Percentiles rank a stretch among this genome's conserved stretches.
Conservation (phyloP, 306 rosid species). For the Acacia crassicarpa region DNA sequence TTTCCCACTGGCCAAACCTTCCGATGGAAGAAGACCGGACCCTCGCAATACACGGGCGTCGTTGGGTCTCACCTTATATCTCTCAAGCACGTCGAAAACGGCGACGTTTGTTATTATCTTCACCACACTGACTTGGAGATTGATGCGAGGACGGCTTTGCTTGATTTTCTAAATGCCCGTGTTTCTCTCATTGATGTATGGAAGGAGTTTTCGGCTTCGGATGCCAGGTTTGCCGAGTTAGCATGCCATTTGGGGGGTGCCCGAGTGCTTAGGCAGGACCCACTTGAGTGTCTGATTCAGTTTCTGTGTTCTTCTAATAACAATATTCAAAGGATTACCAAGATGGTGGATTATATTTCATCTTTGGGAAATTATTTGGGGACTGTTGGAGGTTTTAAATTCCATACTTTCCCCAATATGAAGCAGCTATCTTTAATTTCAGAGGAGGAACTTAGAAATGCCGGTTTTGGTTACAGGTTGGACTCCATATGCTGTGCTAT, state of each 20-base stretch:
- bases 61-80: constrained; percentile 73
- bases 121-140: constrained; percentile 45
- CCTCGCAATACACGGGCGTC: constrained; percentile 74
- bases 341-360: constrained; percentile 84
- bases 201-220: constrained; percentile 68
- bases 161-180: constrained; percentile 70
- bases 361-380: constrained; percentile 72
- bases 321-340: constrained; percentile 78
- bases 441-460: constrained; percentile 72
- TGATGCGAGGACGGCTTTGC: constrained; percentile 42
- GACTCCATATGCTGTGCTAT: background rate
- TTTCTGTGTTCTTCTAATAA: constrained; percentile 90
- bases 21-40: constrained; percentile 81
- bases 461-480: constrained; percentile 95
- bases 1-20: constrained; percentile 99
- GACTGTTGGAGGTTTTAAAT: constrained; percentile 59
- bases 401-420: constrained; percentile 69
- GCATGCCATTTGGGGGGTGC: constrained; percentile 67
- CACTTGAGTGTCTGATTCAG: constrained; percentile 88
- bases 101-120: constrained; percentile 67
- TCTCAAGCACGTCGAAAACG: constrained; percentile 66
- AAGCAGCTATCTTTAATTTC: constrained; percentile 59
- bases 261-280: constrained; percentile 88
- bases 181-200: constrained; percentile 66
- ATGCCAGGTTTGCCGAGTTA: constrained; percentile 65